Evolutionary conservation across 805 yeast species (phyloP).

Genomic region (Sugiyamaella valdiviana): DNA sequence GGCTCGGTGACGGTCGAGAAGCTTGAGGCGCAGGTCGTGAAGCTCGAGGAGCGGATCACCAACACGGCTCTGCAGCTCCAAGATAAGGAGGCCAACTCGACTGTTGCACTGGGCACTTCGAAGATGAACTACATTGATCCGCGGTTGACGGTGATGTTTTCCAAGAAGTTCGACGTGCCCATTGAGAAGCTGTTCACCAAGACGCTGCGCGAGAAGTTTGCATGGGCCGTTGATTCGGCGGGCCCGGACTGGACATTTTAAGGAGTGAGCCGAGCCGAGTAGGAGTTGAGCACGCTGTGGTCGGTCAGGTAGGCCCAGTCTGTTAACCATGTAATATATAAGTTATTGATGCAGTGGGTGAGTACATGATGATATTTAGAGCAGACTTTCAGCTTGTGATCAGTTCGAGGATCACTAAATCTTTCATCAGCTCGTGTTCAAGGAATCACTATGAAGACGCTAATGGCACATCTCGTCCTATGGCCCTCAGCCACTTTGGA

Average conservation of each 20-base stretch:
- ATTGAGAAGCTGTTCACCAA: slow-evolving; percentile 88
- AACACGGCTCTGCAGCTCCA: slow-evolving; percentile 69
- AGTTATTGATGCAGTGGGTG: not conserved
- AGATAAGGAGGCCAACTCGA: slow-evolving; percentile 91
- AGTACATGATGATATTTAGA: not conserved
- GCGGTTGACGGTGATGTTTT: slow-evolving; percentile 78
- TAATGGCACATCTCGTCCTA: not conserved
- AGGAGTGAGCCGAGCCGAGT: slow-evolving; percentile 12
- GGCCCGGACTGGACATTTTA: slow-evolving; percentile 87
- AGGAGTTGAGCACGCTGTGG: not conserved
- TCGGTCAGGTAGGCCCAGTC: no score
- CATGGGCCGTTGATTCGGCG: slow-evolving; percentile 91
- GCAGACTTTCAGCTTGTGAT: no score
- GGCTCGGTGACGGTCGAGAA: slow-evolving; percentile 55
- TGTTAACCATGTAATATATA: not conserved
- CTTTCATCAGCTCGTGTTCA: no score
- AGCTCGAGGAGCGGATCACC: slow-evolving; percentile 61
- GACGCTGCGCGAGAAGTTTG: slow-evolving; percentile 85
- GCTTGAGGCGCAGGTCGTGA: slow-evolving; percentile 61
- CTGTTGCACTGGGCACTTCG: slow-evolving; percentile 87
- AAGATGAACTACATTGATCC: slow-evolving; percentile 96
- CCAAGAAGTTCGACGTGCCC: slow-evolving; percentile 81
- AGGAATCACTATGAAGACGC: no score
- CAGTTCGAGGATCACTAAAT: no score
- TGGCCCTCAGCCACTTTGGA: slow-evolving; percentile 55